A percentile compares a stretch with the other conserved stretches of the same genome.
Evolutionary conservation across 495 filamentous ascomycete genomes (phyloP).

Genomic region (Neurospora cerealis): DNA sequence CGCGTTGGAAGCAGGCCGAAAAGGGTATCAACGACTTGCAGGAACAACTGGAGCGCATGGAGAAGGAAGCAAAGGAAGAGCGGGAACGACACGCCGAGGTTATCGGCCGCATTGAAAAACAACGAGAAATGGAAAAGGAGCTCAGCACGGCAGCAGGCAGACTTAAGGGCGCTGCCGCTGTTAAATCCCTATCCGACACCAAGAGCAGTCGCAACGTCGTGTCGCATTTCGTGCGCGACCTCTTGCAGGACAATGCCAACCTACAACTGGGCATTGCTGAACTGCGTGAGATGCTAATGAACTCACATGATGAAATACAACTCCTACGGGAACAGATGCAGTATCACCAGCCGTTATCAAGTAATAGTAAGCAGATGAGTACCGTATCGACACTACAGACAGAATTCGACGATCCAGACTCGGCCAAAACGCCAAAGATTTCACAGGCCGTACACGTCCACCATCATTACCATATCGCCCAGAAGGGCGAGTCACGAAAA

Average conservation of each 20-base stretch:
- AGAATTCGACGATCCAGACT: constrained; percentile 14
- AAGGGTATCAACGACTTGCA: constrained; percentile 59
- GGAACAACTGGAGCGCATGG: constrained; percentile 82
- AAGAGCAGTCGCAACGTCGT: constrained; percentile 50
- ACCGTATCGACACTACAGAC: constrained; percentile 44
- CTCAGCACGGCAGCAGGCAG: constrained; percentile 65
- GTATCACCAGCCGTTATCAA: constrained; percentile 58
- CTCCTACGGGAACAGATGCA: constrained; percentile 73
- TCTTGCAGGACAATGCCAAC: constrained; percentile 89
- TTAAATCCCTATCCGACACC: constrained; percentile 46
- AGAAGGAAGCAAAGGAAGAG: constrained; percentile 75
- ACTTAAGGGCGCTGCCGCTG: constrained; percentile 67
- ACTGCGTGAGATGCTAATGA: constrained; percentile 80
- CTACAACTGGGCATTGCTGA: constrained; percentile 85
- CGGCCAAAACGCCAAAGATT: constrained; percentile 16
- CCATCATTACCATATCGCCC: constrained; percentile 73
- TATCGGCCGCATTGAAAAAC: constrained; percentile 66
- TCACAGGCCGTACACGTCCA: constrained; percentile 81
- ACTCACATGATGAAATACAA: constrained; percentile 90
- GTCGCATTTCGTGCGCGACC: constrained; percentile 88
- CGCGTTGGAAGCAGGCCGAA: constrained; percentile 78
- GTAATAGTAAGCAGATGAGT: constrained; percentile 18
- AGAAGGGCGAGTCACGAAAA: constrained; percentile 53
- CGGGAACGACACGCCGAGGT: constrained; percentile 73
- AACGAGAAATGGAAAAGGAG: constrained; percentile 65